Conservation (phyloP, 2,329 filamentous ascomycete species). For the Phialophora chinensis region DNA sequence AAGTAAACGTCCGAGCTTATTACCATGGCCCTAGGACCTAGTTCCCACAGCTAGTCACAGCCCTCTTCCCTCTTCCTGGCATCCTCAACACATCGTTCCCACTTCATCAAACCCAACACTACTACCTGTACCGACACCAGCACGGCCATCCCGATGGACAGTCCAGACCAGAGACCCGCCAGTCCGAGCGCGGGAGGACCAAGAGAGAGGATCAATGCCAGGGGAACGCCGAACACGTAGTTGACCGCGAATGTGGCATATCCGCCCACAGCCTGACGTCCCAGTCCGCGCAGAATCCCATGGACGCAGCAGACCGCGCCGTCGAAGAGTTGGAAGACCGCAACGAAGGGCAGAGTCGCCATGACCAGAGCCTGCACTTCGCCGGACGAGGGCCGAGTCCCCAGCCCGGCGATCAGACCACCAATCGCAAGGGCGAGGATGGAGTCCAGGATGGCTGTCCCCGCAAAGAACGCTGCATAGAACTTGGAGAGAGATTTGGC, state of each 20-base stretch:
- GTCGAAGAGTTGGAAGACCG: slow-evolving; percentile 81
- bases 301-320: slow-evolving; percentile 72
- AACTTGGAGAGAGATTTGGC: slow-evolving; percentile 74
- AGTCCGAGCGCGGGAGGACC: slow-evolving; percentile 23
- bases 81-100: slow-evolving; percentile 29
- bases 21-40: too few species aligned
- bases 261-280: slow-evolving; percentile 78
- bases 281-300: slow-evolving; percentile 76
- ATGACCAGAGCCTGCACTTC: slow-evolving; percentile 68
- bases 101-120: slow-evolving; percentile 25
- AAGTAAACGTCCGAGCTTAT: too few species aligned
- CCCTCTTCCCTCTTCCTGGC: slow-evolving; percentile 19
- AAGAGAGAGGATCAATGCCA: slow-evolving; percentile 26
- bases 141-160: slow-evolving; percentile 17
- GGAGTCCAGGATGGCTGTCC: slow-evolving; percentile 73
- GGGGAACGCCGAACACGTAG: slow-evolving; percentile 66
- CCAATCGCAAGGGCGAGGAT: slow-evolving; percentile 66
- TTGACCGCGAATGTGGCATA: slow-evolving; percentile 78
- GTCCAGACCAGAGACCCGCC: slow-evolving; percentile 24
- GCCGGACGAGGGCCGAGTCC: slow-evolving; percentile 61
- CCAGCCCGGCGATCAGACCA: slow-evolving; percentile 70
- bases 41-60: slow-evolving; percentile 1
- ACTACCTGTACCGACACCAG: slow-evolving; percentile 14
- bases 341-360: slow-evolving; percentile 70
- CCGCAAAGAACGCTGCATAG: slow-evolving; percentile 63